Evolutionary conservation across 345 rosid genomes (phyloP).

Genomic region (Eucalyptus regnans): DNA sequence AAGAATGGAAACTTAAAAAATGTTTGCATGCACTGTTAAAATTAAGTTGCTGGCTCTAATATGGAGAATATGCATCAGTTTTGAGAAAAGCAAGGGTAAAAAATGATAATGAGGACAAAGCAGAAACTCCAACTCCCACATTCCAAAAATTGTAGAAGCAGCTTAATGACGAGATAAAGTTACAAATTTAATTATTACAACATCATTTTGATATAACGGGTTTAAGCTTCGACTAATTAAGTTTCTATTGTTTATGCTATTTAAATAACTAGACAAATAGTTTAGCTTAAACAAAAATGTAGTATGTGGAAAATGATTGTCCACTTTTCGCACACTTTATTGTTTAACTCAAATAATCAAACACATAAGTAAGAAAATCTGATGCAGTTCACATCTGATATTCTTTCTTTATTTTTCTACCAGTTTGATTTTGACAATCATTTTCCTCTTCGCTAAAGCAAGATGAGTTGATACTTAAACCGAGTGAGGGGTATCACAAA

Average conservation of each 20-base stretch:
- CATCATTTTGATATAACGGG: background rate
- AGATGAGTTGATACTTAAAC: background rate
- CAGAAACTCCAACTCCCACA: background rate
- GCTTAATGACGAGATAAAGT: background rate
- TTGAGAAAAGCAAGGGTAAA: background rate
- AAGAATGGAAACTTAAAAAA: background rate
- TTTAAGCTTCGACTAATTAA: background rate
- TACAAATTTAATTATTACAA: background rate
- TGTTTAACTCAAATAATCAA: background rate
- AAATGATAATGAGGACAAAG: background rate
- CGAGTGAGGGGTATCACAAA: background rate
- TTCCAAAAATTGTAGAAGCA: background rate
- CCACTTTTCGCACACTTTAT: background rate
- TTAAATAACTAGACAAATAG: background rate
- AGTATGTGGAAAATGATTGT: background rate
- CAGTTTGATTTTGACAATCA: background rate
- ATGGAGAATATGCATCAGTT: background rate
- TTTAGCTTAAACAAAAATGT: background rate
- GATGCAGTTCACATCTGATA: background rate
- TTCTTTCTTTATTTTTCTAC: background rate
- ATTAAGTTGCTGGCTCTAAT: background rate
- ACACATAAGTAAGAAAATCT: background rate
- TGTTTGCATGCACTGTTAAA: background rate
- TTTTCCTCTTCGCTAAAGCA: background rate
- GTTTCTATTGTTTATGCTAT: background rate